Evolutionary conservation across 371 early-diverging fungal genomes (phyloP).

Genomic region (Coemansia sp.): DNA sequence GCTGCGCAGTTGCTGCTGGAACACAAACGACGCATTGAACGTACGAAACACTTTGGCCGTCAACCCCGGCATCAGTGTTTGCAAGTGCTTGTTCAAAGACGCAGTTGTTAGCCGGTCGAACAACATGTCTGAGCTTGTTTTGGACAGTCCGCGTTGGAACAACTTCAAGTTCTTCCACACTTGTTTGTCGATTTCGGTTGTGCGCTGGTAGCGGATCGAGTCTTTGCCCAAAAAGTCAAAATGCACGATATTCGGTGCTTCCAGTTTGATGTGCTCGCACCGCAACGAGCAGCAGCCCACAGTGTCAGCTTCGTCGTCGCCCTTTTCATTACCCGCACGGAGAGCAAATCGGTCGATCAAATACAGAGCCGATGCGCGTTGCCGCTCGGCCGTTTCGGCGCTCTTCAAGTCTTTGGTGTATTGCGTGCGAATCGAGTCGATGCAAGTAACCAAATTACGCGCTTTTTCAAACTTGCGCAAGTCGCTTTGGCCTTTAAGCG

Average conservation of each 20-base stretch:
- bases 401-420: conserved; percentile 79
- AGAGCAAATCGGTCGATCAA: conserved; percentile 93
- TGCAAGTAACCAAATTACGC: conserved; percentile 77
- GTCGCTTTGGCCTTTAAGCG: conserved; percentile 95
- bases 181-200: conserved; percentile 79
- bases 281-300: conserved; percentile 98
- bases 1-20: conserved; percentile 81
- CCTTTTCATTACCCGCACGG: conserved; percentile 98
- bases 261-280: conserved; percentile 85
- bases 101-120: conserved; percentile 87
- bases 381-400: conserved; percentile 75
- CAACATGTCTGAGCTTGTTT: conserved; percentile 69
- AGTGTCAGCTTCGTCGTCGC: conserved; percentile 96
- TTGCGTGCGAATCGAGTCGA: conserved; percentile 72
- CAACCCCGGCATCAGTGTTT: conserved; percentile 83
- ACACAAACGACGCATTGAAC: conserved; percentile 92
- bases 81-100: conserved; percentile 85
- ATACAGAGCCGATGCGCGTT: conserved; percentile 93
- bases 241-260: conserved; percentile 71
- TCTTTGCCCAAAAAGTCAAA: conserved; percentile 99
- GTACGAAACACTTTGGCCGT: conserved; percentile 99
- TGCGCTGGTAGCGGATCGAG: conserved; percentile 90
- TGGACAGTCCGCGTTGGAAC: conserved; percentile 76
- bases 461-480: conserved; percentile 96
- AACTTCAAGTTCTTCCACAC: conserved; percentile 89